phyloP scores from a whole-genome alignment of 192 early-diverging fungal genomes.

The Backusella mclennaniae region DNA sequence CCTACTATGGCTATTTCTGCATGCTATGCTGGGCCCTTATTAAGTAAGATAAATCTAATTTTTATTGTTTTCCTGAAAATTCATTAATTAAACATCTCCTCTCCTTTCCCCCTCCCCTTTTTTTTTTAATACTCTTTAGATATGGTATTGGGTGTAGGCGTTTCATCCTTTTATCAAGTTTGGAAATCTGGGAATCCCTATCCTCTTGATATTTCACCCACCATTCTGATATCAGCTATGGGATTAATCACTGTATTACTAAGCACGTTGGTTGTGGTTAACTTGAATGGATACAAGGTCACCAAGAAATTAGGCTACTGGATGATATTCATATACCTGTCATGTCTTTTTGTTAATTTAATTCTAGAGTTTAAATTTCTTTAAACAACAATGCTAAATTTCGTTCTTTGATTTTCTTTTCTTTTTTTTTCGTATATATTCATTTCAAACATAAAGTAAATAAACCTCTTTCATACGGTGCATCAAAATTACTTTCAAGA shows the following conservation, averaged over 20 bases:
- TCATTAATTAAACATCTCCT: not conserved
- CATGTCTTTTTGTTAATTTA: constrained; percentile 58
- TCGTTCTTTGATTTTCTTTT: not conserved
- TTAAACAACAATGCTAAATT: not conserved
- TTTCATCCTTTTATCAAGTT: constrained; percentile 63
- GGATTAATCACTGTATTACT: constrained; percentile 61
- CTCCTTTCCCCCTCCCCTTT: not conserved
- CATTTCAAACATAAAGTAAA: not conserved
- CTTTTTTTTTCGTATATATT: not conserved
- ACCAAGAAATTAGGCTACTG: constrained; percentile 54
- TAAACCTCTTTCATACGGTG: not conserved
- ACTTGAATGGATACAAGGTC: constrained; percentile 59
- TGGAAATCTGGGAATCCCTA: constrained; percentile 46
- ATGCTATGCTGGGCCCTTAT: constrained; percentile 89
- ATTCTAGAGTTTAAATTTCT: constrained; percentile 44
- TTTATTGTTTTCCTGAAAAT: not conserved
- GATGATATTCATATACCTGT: constrained; percentile 55
- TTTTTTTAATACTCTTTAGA: constrained; percentile 37
- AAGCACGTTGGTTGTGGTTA: constrained; percentile 54
- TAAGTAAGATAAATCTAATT: constrained; percentile 53
- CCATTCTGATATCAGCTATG: constrained; percentile 63
- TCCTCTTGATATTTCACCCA: constrained; percentile 58
- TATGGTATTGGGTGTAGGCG: constrained; percentile 79
- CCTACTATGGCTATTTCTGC: constrained; percentile 96
- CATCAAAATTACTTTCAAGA: not conserved